Evolutionary conservation across 805 yeast species (phyloP), one percentile per base, ranked within the genome.

Genomic region (Saccharomycopsis fermentans): DNA sequence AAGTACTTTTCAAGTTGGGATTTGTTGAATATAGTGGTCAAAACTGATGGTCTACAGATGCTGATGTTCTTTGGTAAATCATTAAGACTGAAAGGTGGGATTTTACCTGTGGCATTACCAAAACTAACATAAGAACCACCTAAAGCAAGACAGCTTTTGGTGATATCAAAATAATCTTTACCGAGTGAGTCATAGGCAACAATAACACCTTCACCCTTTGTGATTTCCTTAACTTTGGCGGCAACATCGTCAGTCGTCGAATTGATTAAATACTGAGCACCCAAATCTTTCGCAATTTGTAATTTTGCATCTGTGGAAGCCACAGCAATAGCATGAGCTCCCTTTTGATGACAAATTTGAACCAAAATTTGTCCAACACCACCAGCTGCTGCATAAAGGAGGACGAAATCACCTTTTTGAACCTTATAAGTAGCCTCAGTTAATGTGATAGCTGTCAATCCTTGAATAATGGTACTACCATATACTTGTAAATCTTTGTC

Each of bases 331-430:
- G 83, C 90, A 63, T 81, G 83, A 3, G 90, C 97, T 21, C 96
- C 96, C 54, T 73, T 75, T 26, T 71, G 66, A 34, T 76, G 70
- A 55, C 86, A 71, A 70, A 90, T 73, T 69, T 90, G 96, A 55
- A 77, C 74, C 57, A 90, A 73, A 19, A 88, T 64, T 55, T 81
- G 77, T 4, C 98, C 98, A 55, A 88, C 92, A 58, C 97, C 97
- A 52, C 97, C 98, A 2, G 97, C 97, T 6, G 96, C 96, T 3
- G 97, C 97, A 74, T 90, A 89, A 27, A 89, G 83, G 53, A 91
- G 75, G 51, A 87, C 79, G 64, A 71, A 78, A 59, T 92, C 97
- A 56, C 82, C 91, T 68, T 79, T 74, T 65, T 87, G 69, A 43
- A 88, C 86, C 1, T 76, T 66, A 67, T 87, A 81, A 1, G 94